Conservation (phyloP, 768 basidiomycete genomes). For the Suillus subluteus region DNA sequence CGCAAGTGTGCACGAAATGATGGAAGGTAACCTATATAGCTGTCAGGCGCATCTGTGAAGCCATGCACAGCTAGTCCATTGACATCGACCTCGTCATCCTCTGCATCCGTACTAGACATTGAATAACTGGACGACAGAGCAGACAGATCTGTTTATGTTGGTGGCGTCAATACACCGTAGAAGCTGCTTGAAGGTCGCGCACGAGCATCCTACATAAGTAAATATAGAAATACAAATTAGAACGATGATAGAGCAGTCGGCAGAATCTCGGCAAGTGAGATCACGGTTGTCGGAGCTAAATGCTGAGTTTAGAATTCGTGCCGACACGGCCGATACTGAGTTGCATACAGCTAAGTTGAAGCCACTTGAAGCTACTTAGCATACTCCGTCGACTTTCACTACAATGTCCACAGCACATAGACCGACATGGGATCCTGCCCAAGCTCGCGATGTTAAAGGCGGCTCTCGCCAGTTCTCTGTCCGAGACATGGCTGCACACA, state of each 20-base stretch:
- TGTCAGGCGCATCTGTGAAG: conserved; percentile 14
- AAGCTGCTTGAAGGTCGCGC: background rate
- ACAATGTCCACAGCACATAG: conserved; percentile 89
- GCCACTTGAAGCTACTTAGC: background rate
- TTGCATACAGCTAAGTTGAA: background rate
- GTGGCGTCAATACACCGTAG: background rate
- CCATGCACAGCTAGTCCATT: background rate
- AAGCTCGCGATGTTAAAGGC: conserved; percentile 89
- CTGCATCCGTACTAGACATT: background rate
- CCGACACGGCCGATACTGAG: conserved; percentile 4
- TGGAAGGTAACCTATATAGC: conserved; percentile 28
- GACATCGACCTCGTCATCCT: background rate
- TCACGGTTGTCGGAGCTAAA: background rate
- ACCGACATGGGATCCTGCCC: conserved; percentile 97
- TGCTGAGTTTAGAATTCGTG: background rate
- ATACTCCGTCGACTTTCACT: background rate
- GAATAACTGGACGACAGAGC: background rate
- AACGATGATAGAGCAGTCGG: background rate
- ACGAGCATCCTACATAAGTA: background rate
- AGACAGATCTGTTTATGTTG: background rate
- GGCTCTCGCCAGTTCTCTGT: conserved; percentile 93
- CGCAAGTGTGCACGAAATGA: conserved; percentile 29
- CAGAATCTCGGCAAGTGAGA: background rate
- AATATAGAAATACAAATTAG: background rate
- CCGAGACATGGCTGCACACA: conserved; percentile 92